Evolutionary conservation across 768 basidiomycete genomes (phyloP), one percentile per base, ranked within the genome.

Genomic region (Phaeotremella skinneri): DNA sequence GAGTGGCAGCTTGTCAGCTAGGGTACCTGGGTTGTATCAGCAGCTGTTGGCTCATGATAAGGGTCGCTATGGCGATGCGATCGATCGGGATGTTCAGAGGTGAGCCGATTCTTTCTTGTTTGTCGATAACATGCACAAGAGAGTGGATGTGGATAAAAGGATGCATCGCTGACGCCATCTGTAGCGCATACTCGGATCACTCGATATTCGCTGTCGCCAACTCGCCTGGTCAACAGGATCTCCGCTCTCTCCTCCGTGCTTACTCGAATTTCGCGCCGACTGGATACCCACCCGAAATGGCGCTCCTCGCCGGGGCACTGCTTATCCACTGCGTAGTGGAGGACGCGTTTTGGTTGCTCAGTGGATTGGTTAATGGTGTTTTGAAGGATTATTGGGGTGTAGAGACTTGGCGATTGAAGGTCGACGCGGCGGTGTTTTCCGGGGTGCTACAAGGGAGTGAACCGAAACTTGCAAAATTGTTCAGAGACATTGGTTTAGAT

Each of bases 321-420:
- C 55, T 73, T 9, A 73, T 73, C n/a, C 72, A 73, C 47, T 70
- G 67, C 56, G 69, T 70, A 2, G 72, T 66, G 11, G 75, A 74
- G 58, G 73, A 76, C 41, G 66, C 68, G 2, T 76, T 73, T 43
- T 72, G 70, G 69, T 56, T 75, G 9, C 61, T 72, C 20, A 53
- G 58, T 16, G 70, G 69, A 4, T 61, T 76, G 23, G 59, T 76
- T 32, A 66, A 70, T 51, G 61, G 64, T 5, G 51, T 65, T 20
- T 27, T 64, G 52, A 67, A 59, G 49, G 68, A 70, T 45, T 73
- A 70, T 48, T 70, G 64, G 48, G 31, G 49, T 1, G 57, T 56
- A 11, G 71, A 68, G 14, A 31, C 45, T 31, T 49, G 25, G 14
- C 66, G 68, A 2, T 42, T 73, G 51, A 53, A 59, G 21, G 54